Evolutionary conservation across 768 basidiomycete species (phyloP), one percentile per base, ranked within the genome.

Genomic region (Lactarius sp.): DNA sequence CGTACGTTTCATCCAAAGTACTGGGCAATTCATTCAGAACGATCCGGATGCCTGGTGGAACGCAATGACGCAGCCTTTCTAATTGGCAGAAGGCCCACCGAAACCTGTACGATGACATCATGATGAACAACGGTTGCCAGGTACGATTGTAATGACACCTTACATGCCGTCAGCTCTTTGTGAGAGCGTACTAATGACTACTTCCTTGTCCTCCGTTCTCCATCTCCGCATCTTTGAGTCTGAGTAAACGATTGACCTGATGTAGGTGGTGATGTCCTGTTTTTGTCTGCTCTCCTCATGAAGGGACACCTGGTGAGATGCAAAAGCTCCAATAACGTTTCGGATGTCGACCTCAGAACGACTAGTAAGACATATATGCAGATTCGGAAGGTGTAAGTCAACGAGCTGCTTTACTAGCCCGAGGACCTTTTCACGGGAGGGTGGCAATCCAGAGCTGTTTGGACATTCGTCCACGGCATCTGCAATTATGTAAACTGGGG

Each of bases 121-220:
- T n/a, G n/a, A n/a, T 27, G 27, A 27, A 2, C 27, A 27, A 27
- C 27, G 27, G 3, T 2, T 27, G 27, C 27, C 27, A 27, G 27
- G 52, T 37, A 13, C 13, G 18, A 16, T 54, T 10, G 20, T 3
- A 39, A 18, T 6, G 31, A 14, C 10, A 8, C 5, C 41, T 41
- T 34, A 56, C 56, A 56, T 56, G 33, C 56, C 56, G 18, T 46
- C 42, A 4, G 56, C 41, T 44, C 44, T 56, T 46, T 46, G 42
- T 37, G 56, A 56, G 31, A 56, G 56, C 16, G 56, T 56, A 9
- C 14, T 46, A 34, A 56, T 56, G 56, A 56, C 42, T 8, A 33
- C 20, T 46, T 56, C 44, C 42, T 46, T 46, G 31, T 42, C 44
- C 9, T 33, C 44, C 9, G 8, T 9, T 36, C 33, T 56, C 56